phyloP scores from a whole-genome alignment of 2,329 filamentous ascomycete genomes.

The Ceratocystiopsis sp. region DNA sequence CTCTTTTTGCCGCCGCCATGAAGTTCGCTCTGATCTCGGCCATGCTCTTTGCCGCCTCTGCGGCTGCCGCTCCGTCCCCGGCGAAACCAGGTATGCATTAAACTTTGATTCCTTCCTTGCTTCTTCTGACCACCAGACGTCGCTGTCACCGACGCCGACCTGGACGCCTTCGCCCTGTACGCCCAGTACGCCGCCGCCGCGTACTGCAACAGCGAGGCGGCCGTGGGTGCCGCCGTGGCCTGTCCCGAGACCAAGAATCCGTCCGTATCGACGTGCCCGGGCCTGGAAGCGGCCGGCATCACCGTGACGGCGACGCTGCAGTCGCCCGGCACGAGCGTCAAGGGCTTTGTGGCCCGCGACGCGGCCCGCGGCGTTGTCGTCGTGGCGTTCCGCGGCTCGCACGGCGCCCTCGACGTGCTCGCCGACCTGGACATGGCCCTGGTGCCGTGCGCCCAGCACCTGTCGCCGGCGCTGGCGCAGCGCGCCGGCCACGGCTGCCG shows the following conservation, averaged over 20 bases:
- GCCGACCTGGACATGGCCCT: constrained; percentile 31
- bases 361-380: constrained; percentile 34
- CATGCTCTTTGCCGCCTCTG: too few species aligned
- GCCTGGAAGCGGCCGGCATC: constrained; percentile 24
- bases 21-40: too few species aligned
- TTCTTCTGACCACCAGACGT: constrained; percentile 4
- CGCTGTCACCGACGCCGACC: constrained; percentile 15
- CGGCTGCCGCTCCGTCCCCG: too few species aligned
- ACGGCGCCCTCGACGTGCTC: constrained; percentile 43
- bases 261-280: constrained; percentile 23
- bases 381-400: constrained; percentile 41
- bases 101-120: too few species aligned
- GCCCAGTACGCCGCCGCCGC: constrained; percentile 33
- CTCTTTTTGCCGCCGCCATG: too few species aligned
- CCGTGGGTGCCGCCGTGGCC: constrained; percentile 21
- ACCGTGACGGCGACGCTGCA: constrained; percentile 26
- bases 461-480: background rate
- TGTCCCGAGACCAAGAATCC: constrained; percentile 16
- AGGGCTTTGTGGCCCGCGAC: constrained; percentile 35
- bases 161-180: constrained; percentile 28
- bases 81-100: too few species aligned
- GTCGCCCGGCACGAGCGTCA: constrained; percentile 13
- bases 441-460: constrained; percentile 15
- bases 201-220: constrained; percentile 33
- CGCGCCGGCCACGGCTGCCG: constrained; percentile 26